Evolutionary conservation across 2,329 filamentous ascomycete genomes (phyloP).

Genomic region (Penicillium paneum): DNA sequence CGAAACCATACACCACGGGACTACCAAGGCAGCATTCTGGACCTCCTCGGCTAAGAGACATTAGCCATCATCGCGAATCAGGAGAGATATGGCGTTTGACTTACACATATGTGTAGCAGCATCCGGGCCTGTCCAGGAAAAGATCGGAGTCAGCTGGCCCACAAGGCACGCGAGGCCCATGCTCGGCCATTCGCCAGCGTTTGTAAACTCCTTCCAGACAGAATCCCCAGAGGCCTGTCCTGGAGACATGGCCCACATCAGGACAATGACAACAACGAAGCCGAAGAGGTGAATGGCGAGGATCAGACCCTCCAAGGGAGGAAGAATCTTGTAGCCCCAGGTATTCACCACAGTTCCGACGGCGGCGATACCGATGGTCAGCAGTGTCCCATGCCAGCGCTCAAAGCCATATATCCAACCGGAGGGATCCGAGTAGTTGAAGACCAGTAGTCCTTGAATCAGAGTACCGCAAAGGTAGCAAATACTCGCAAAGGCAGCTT

Average conservation of each 20-base stretch:
- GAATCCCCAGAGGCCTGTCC: slow-evolving; percentile 20
- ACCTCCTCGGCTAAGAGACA: slow-evolving; percentile 48
- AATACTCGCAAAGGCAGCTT: slow-evolving; percentile 34
- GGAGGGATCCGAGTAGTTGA: slow-evolving; percentile 28
- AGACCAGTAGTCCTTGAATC: slow-evolving; percentile 36
- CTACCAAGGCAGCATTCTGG: slow-evolving; percentile 46
- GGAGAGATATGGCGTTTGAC: neutral
- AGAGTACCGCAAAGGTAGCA: slow-evolving; percentile 35
- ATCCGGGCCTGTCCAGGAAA: slow-evolving; percentile 31
- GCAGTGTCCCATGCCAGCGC: slow-evolving; percentile 44
- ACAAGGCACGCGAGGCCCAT: slow-evolving; percentile 41
- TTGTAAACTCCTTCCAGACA: slow-evolving; percentile 41
- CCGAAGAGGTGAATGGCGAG: slow-evolving; percentile 50
- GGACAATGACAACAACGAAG: slow-evolving; percentile 44
- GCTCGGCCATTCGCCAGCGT: slow-evolving; percentile 37
- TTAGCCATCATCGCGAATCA: neutral
- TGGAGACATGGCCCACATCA: slow-evolving; percentile 32
- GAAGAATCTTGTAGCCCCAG: slow-evolving; percentile 44
- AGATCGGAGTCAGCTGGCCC: slow-evolving; percentile 31
- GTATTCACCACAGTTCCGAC: slow-evolving; percentile 53
- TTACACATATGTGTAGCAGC: slow-evolving; percentile 36
- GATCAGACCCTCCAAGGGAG: slow-evolving; percentile 52
- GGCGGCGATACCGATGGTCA: slow-evolving; percentile 49
- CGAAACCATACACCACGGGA: slow-evolving; percentile 50
- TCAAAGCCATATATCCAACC: slow-evolving; percentile 22